These are phyloP conservation scores for Tricholoma flavovirens DNA, from an alignment of 768 basidiomycete genomes.

Conservation along the genomic window DNA sequence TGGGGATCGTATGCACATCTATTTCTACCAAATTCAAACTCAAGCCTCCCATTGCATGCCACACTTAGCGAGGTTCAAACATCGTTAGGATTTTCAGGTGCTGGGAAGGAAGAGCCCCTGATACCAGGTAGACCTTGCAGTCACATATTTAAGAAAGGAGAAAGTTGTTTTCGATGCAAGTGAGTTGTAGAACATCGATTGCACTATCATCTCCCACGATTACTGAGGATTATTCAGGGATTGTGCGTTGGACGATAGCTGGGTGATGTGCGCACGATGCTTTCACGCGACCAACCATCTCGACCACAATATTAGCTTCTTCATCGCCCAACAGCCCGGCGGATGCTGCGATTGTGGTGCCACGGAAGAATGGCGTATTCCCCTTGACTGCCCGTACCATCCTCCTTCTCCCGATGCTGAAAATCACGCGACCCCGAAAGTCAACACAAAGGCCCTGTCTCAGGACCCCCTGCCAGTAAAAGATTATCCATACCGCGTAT, in stretches of 20 bases:
- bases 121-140: constrained; percentile 75
- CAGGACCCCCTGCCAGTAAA: constrained; percentile 55
- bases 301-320: constrained; percentile 90
- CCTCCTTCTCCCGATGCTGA: constrained; percentile 40
- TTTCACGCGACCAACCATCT: constrained; percentile 85
- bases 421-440: constrained; percentile 35
- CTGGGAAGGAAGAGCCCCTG: constrained; percentile 52
- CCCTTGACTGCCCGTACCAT: constrained; percentile 69
- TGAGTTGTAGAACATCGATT: constrained; percentile 35
- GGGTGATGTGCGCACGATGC: constrained; percentile 85
- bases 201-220: neutral
- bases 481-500: constrained; percentile 51
- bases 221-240: constrained; percentile 47
- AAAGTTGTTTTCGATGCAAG: constrained; percentile 94
- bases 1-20: constrained; percentile 72
- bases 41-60: constrained; percentile 54
- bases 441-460: constrained; percentile 34
- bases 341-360: constrained; percentile 97
- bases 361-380: constrained; percentile 73
- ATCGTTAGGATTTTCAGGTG: constrained; percentile 48
- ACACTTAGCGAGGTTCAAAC: constrained; percentile 69
- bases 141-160: constrained; percentile 85
- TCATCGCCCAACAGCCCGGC: constrained; percentile 85
- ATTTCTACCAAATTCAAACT: constrained; percentile 64
- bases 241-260: constrained; percentile 85